A percentile compares a stretch with the other conserved stretches of the same genome.
These are phyloP conservation scores for Podospora fimiseda DNA, from an alignment of 495 filamentous ascomycete genomes.

Conservation along the genomic window DNA sequence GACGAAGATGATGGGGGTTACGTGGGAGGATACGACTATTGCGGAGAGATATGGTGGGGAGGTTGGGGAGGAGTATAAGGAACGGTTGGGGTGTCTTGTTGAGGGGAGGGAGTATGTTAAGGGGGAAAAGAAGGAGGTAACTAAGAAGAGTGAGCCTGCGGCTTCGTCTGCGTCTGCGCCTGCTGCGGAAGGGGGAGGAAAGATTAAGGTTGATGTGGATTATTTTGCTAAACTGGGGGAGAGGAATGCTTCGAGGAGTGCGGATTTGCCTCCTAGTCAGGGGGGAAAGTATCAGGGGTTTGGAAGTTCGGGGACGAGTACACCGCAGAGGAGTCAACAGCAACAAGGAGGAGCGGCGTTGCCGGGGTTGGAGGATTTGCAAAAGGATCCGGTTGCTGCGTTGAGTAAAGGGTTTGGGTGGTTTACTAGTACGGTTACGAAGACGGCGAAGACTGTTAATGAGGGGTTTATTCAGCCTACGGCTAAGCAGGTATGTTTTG, in stretches of 20 bases:
- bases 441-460: constrained; percentile 83
- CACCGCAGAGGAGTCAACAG: constrained; percentile 38
- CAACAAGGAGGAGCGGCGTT: constrained; percentile 36
- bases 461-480: constrained; percentile 86
- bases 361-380: constrained; percentile 73
- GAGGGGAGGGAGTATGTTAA: constrained; percentile 77
- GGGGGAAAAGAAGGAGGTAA: constrained; percentile 43
- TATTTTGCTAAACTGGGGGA: constrained; percentile 81
- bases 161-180: constrained; percentile 25
- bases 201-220: constrained; percentile 65
- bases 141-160: constrained; percentile 13
- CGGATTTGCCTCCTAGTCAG: constrained; percentile 71
- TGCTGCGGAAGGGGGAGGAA: constrained; percentile 17
- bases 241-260: constrained; percentile 71
- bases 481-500: constrained; percentile 63
- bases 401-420: constrained; percentile 91
- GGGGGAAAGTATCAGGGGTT: constrained; percentile 92
- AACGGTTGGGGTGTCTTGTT: constrained; percentile 75
- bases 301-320: constrained; percentile 52
- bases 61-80: constrained; percentile 93
- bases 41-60: constrained; percentile 80
- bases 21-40: constrained; percentile 73
- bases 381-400: constrained; percentile 83
- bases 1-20: constrained; percentile 51
- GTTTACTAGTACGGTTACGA: constrained; percentile 79